These are phyloP conservation scores for Chlamydomonas sphaeroides DNA, from an alignment of 139 green algal species.

Conservation along the genomic window DNA sequence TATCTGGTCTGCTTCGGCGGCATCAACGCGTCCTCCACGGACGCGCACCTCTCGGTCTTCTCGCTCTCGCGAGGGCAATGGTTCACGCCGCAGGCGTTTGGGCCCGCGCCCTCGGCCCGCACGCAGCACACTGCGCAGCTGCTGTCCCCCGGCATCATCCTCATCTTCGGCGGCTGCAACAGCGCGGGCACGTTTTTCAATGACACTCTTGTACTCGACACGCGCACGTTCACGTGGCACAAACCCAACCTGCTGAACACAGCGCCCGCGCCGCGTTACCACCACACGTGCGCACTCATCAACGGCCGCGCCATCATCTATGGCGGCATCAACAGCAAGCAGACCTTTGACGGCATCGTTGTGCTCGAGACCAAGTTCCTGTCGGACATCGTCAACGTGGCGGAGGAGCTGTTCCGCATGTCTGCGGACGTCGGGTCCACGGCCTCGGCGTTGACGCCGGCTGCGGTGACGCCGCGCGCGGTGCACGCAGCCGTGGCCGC, in stretches of 20 bases:
- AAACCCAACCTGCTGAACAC: slow-evolving; percentile 55
- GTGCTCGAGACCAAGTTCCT: slow-evolving; percentile 53
- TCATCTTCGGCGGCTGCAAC: slow-evolving; percentile 68
- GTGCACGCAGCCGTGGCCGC: background rate
- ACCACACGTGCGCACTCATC: slow-evolving; percentile 55
- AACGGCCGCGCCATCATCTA: slow-evolving; percentile 52
- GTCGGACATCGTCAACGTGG: slow-evolving; percentile 51
- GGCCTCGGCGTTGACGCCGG: background rate
- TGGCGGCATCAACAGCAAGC: slow-evolving; percentile 66
- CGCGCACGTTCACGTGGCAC: slow-evolving; percentile 50
- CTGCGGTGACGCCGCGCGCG: background rate
- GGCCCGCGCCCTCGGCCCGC: slow-evolving; percentile 47
- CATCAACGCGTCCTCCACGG: slow-evolving; percentile 45
- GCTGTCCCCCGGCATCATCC: slow-evolving; percentile 42
- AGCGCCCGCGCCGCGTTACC: slow-evolving; percentile 59
- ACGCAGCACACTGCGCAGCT: slow-evolving; percentile 57
- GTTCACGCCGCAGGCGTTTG: slow-evolving; percentile 27
- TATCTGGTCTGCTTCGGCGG: slow-evolving; percentile 61
- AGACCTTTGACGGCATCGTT: slow-evolving; percentile 65
- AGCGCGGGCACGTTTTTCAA: slow-evolving; percentile 56
- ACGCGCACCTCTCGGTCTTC: slow-evolving; percentile 48
- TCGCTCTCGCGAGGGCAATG: slow-evolving; percentile 52
- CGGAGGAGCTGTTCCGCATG: slow-evolving; percentile 58
- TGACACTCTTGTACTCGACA: slow-evolving; percentile 53
- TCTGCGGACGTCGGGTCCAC: background rate